Evolutionary conservation across 2,329 filamentous ascomycete species (phyloP).

Genomic region (Aschersonia sp.): DNA sequence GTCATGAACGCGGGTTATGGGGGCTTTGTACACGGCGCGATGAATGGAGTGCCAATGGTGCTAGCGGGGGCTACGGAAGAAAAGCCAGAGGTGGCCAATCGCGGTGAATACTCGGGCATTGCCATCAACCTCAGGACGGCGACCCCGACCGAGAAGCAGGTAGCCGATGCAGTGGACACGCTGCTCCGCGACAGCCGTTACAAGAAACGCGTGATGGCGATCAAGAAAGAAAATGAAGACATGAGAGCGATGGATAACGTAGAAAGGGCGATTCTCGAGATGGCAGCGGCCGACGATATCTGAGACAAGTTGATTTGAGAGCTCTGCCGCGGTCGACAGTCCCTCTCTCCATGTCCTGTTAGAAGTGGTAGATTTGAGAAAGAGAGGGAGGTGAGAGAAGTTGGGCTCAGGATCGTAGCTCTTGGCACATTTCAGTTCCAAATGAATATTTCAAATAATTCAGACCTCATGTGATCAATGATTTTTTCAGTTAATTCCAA

Average conservation of each 20-base stretch:
- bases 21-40: conserved; percentile 27
- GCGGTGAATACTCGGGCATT: conserved; percentile 27
- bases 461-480: no score
- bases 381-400: no score
- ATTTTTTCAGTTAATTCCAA: no score
- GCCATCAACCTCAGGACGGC: conserved; percentile 27
- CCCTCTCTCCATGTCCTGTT: no score
- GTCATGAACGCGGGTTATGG: conserved; percentile 35
- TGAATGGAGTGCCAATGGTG: conserved; percentile 31
- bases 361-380: no score
- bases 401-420: no score
- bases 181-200: conserved; percentile 15
- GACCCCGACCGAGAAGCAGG: conserved; percentile 12
- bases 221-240: conserved; percentile 18
- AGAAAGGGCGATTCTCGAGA: not conserved
- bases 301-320: not conserved
- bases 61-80: conserved; percentile 26
- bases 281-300: not conserved
- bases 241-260: conserved; percentile 7
- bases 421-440: no score
- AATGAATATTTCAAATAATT: no score
- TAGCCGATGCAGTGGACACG: conserved; percentile 15
- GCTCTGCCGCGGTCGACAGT: no score
- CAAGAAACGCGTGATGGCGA: conserved; percentile 14
- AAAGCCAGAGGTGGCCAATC: conserved; percentile 24